phyloP scores from a whole-genome alignment of 805 yeast species.

The Saccharomycopsis sp. region DNA sequence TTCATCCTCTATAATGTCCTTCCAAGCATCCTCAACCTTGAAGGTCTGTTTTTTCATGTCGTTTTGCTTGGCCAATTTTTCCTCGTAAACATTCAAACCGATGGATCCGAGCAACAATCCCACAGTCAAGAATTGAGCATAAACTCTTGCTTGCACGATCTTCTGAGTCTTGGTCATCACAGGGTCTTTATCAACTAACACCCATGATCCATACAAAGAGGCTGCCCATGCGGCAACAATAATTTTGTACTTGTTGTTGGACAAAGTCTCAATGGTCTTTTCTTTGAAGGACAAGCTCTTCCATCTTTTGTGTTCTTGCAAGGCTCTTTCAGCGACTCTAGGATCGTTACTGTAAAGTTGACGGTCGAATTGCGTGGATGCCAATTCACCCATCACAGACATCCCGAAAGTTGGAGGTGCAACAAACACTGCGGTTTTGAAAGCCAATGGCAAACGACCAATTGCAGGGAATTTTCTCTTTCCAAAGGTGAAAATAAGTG shows the following conservation, averaged over 20 bases:
- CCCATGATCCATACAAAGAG: constrained; percentile 77
- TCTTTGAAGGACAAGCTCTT: constrained; percentile 40
- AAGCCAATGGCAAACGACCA: constrained; percentile 43
- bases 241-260: constrained; percentile 56
- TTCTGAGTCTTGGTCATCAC: constrained; percentile 72
- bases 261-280: constrained; percentile 41
- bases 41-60: constrained; percentile 24
- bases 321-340: constrained; percentile 31
- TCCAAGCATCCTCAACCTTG: constrained; percentile 40
- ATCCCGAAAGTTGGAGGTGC: constrained; percentile 60
- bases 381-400: constrained; percentile 63
- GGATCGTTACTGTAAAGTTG: constrained; percentile 45
- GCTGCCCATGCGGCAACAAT: constrained; percentile 75
- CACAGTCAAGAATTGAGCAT: constrained; percentile 80
- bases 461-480: constrained; percentile 41
- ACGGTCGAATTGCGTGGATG: constrained; percentile 61
- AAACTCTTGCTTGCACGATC: constrained; percentile 84
- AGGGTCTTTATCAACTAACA: constrained; percentile 61
- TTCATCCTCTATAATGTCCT: constrained; percentile 39
- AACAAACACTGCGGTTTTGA: constrained; percentile 58
- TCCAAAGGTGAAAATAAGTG: constrained; percentile 45
- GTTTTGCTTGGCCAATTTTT: constrained; percentile 37
- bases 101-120: constrained; percentile 62
- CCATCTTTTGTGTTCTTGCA: constrained; percentile 49
- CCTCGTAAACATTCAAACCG: constrained; percentile 58